These are phyloP conservation scores for Vickermania ingenoplastis DNA, from an alignment of 208 protist genomes.

Conservation along the genomic window DNA sequence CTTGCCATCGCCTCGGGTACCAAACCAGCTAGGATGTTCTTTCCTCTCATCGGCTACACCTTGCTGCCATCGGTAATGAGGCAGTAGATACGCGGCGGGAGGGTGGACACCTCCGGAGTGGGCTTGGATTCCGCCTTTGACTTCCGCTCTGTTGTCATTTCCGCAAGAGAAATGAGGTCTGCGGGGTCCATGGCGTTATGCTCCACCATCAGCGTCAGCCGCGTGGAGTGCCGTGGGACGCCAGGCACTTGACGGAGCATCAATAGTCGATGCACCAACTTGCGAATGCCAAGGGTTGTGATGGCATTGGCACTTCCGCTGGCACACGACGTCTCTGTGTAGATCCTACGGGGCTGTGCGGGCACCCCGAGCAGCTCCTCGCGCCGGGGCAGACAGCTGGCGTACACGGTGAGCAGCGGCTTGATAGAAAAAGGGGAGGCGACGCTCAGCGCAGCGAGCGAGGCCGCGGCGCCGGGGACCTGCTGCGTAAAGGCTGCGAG, in stretches of 20 bases:
- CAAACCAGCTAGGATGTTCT: no score
- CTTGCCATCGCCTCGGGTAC: no score
- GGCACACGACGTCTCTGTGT: neutral
- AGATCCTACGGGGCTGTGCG: neutral
- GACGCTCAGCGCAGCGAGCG: neutral
- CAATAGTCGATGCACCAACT: no score
- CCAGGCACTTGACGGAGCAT: neutral
- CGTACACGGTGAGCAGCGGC: constrained; percentile 65
- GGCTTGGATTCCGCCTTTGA: neutral
- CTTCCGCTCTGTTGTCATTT: constrained; percentile 24
- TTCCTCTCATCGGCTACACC: no score
- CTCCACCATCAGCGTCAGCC: constrained; percentile 69
- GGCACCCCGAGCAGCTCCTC: constrained; percentile 37
- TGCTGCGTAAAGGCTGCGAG: constrained; percentile 1
- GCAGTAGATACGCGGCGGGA: constrained; percentile 52
- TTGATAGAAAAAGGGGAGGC: constrained; percentile 33
- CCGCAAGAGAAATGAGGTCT: constrained; percentile 57
- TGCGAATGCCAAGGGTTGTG: neutral
- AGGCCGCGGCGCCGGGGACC: neutral
- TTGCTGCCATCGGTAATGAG: constrained; percentile 65
- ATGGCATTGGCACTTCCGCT: neutral
- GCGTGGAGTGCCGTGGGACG: constrained; percentile 70
- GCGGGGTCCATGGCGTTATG: constrained; percentile 54
- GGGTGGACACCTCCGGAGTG: constrained; percentile 4
- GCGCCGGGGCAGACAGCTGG: constrained; percentile 63